Percentiles rank a stretch among this genome's conserved stretches.
phyloP scores from a whole-genome alignment of 257 asterid species.

The Scutellaria barbata region DNA sequence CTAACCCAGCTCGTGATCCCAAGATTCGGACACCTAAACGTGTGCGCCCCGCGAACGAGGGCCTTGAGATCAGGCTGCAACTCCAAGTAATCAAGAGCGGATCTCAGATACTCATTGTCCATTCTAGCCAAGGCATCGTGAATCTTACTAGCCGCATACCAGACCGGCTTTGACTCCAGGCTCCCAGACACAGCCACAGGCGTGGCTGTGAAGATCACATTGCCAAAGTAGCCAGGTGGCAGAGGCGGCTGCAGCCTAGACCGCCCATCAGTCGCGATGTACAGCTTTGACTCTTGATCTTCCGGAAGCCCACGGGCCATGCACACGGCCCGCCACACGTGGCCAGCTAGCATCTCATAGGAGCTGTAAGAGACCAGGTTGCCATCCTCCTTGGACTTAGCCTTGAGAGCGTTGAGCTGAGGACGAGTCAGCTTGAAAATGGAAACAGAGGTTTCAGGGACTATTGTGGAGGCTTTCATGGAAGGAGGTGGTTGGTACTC shows the following conservation, averaged over 20 bases:
- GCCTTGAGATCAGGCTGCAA: conserved; percentile 86
- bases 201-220: conserved; percentile 82
- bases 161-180: conserved; percentile 59
- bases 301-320: conserved; percentile 66
- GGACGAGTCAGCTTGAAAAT: conserved; percentile 68
- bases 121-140: conserved; percentile 70
- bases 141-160: conserved; percentile 74
- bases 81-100: conserved; percentile 90
- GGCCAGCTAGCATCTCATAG: conserved; percentile 86
- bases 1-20: conserved; percentile 94
- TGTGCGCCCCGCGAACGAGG: conserved; percentile 84
- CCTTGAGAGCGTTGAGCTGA: conserved; percentile 65
- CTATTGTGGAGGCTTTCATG: conserved; percentile 41
- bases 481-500: conserved; percentile 96
- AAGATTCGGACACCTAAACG: conserved; percentile 83
- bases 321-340: conserved; percentile 79
- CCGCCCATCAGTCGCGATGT: conserved; percentile 88
- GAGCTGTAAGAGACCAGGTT: conserved; percentile 68
- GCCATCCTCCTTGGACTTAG: conserved; percentile 70
- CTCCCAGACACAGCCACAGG: conserved; percentile 72
- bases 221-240: conserved; percentile 85
- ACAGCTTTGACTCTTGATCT: conserved; percentile 74
- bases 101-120: conserved; percentile 81
- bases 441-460: conserved; percentile 54
- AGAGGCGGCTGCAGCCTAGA: conserved; percentile 69